These are phyloP conservation scores for Porogramme epimiltina DNA, from an alignment of 1,284 basidiomycete species.

Conservation along the genomic window DNA sequence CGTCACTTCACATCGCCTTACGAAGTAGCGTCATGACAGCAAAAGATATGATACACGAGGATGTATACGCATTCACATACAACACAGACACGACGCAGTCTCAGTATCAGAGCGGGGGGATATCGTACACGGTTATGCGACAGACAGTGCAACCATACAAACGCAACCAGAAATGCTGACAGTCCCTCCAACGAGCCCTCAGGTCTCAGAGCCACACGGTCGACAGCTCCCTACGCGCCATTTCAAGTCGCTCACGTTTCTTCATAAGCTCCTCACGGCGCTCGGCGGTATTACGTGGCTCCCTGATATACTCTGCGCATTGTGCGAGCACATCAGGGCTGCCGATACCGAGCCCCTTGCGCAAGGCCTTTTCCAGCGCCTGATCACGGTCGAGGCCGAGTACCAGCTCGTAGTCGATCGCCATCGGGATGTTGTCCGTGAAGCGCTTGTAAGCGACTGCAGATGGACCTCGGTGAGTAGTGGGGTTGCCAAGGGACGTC, in stretches of 20 bases:
- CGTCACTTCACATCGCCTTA: too few species aligned
- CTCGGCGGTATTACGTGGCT: constrained; percentile 44
- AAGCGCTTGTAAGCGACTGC: constrained; percentile 73
- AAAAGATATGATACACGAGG: too few species aligned
- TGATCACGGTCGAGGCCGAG: constrained; percentile 36
- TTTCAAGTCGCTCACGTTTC: constrained; percentile 53
- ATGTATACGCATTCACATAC: too few species aligned
- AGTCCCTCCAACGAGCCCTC: too few species aligned
- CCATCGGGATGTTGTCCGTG: constrained; percentile 60
- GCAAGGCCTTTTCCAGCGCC: constrained; percentile 47
- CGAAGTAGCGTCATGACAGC: too few species aligned
- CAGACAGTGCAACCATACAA: too few species aligned
- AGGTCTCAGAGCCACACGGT: constrained; percentile 16
- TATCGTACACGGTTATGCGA: too few species aligned
- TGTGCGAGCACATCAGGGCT: constrained; percentile 45
- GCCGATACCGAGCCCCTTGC: constrained; percentile 44
- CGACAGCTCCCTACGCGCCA: constrained; percentile 48
- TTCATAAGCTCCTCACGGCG: constrained; percentile 50
- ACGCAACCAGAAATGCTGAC: too few species aligned
- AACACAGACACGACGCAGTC: too few species aligned
- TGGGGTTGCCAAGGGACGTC: not conserved
- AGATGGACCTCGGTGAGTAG: not conserved
- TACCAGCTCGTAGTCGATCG: constrained; percentile 66
- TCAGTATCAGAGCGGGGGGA: too few species aligned
- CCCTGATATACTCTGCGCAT: constrained; percentile 55